Evolutionary conservation across 1,284 basidiomycete genomes (phyloP).

Genomic region (Pseudozyma pruni): DNA sequence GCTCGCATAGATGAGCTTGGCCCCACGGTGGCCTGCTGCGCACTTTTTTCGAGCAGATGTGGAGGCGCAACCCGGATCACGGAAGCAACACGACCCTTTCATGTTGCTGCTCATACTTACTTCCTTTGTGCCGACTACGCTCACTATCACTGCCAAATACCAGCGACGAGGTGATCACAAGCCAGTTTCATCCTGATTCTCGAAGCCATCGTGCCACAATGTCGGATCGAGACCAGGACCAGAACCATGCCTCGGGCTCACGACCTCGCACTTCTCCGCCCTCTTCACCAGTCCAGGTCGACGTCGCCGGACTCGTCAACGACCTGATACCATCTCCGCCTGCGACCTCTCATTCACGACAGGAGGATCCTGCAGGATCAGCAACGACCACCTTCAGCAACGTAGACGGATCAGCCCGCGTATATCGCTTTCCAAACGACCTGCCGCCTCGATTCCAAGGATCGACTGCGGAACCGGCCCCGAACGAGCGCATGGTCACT

Average conservation of each 20-base stretch:
- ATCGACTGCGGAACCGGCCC: slow-evolving; percentile 7
- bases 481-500: slow-evolving; percentile 40
- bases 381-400: slow-evolving; percentile 13
- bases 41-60: background rate
- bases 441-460: slow-evolving; percentile 22
- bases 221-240: slow-evolving; percentile 9
- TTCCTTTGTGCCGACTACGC: too few relatives aligned
- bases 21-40: slow-evolving; percentile 5
- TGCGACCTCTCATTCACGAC: background rate
- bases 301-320: slow-evolving; percentile 25
- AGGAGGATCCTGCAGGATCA: background rate
- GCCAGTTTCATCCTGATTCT: too few relatives aligned
- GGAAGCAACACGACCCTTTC: background rate
- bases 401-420: slow-evolving; percentile 30
- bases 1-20: too few relatives aligned
- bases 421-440: slow-evolving; percentile 34
- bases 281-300: slow-evolving; percentile 1
- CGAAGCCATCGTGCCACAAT: too few relatives aligned
- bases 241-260: slow-evolving; percentile 11
- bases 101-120: too few relatives aligned
- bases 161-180: too few relatives aligned
- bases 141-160: too few relatives aligned
- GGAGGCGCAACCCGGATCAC: slow-evolving; percentile 9
- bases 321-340: slow-evolving; percentile 42
- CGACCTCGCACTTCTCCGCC: slow-evolving; percentile 8